phyloP scores from a whole-genome alignment of 2,329 filamentous ascomycete genomes.

The Metarhizium sp. region DNA sequence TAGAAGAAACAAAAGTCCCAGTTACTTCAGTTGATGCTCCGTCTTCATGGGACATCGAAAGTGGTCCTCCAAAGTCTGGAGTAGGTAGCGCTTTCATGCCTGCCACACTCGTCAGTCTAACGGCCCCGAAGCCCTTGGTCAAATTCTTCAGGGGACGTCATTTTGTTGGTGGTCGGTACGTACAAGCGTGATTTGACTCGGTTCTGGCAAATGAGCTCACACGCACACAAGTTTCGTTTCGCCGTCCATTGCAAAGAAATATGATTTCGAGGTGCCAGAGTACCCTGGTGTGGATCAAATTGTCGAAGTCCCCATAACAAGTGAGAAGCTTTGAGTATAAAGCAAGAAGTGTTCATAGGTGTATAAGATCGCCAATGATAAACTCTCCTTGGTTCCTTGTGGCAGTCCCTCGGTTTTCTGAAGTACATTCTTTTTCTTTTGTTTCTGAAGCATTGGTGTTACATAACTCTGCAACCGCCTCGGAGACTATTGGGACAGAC shows the following conservation, averaged over 20 bases:
- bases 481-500: conserved; percentile 49
- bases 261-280: conserved; percentile 69
- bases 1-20: conserved; percentile 64
- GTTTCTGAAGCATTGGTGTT: conserved; percentile 12
- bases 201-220: conserved; percentile 9
- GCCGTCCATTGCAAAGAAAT: conserved; percentile 70
- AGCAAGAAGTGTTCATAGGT: background rate
- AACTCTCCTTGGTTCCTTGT: background rate
- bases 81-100: conserved; percentile 76
- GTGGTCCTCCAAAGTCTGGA: conserved; percentile 68
- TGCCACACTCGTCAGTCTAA: conserved; percentile 72
- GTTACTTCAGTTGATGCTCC: conserved; percentile 89
- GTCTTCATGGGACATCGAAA: conserved; percentile 88
- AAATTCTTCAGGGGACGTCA: conserved; percentile 79
- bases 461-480: conserved; percentile 47
- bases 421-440: background rate
- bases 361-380: background rate
- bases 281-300: conserved; percentile 87
- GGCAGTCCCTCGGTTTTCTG: conserved; percentile 2
- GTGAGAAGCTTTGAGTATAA: conserved; percentile 40
- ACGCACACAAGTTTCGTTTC: conserved; percentile 59
- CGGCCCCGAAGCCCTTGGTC: conserved; percentile 85
- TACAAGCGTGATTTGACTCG: conserved; percentile 10
- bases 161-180: conserved; percentile 77
- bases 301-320: conserved; percentile 56